Base-by-base conservation (phyloP, 306 rosid genomes). In the Trifolium pratense region DNA sequence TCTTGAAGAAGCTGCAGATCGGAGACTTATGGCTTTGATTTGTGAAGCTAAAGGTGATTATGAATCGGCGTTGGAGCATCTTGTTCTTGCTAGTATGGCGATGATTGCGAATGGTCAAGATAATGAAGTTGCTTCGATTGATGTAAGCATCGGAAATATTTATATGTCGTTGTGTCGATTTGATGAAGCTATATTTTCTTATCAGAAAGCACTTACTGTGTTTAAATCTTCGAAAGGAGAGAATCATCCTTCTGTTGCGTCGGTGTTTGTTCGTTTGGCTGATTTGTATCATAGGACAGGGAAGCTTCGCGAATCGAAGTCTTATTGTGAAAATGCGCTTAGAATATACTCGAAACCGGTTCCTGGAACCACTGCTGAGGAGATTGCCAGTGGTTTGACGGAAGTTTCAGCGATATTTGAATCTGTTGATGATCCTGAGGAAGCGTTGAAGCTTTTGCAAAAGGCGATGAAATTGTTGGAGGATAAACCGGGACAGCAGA, bases 51-150 rank as follows among this genome's bases (percentile, higher is more conserved):
- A 91, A 70, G 96, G 97, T 61, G 96, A 95, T 34, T 95, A 87
- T 14, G 99, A 95, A 59, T 65, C 89, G 2, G 96, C 97, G 5
- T 88, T 95, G 18, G 99, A 95, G 84, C 97, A 95, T 66, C 99
- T 95, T 61, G 99, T 95, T 68, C 97, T 95, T 9, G 99, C 99
- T 39, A 91, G 97, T 75, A 95, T 95, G 99, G 95, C 97, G 4
- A 95, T 95, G 99, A 81, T 95, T 58, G 97, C 99, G 5, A 95
- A 95, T 67, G 96, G 86, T 29, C 97, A 87, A 60, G 99, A 95
- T 78, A 90, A 74, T 46, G 99, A 95, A 55, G 99, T 90, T 82
- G 99, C 99, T 29, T 80, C 93, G 0, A 90, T 95, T 87, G 99
- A 95, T 85, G 92, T 95, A 32, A 92, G 99, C 82, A 91, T 95